phyloP scores from a whole-genome alignment of 1,284 basidiomycete species.

The Termitomyces sp. region DNA sequence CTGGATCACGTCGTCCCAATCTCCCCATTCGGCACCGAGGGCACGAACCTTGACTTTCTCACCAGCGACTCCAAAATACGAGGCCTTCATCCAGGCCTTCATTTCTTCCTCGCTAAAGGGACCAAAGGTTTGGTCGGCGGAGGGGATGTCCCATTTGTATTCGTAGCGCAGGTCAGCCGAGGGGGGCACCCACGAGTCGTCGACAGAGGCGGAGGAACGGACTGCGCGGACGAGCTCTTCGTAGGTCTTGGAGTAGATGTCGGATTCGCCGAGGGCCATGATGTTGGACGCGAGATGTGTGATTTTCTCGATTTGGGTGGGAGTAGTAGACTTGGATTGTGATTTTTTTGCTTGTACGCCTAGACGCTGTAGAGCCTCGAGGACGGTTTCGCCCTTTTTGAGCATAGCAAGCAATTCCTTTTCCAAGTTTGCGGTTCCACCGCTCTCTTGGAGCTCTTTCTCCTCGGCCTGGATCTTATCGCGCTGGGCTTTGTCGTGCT shows the following conservation, averaged over 20 bases:
- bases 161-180: constrained; percentile 74
- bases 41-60: constrained; percentile 69
- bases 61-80: constrained; percentile 69
- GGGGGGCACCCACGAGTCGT: constrained; percentile 66
- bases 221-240: constrained; percentile 76
- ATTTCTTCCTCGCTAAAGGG: constrained; percentile 76
- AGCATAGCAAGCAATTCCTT: constrained; percentile 67
- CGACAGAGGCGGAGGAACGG: constrained; percentile 64
- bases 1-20: constrained; percentile 59
- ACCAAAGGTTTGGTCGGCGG: constrained; percentile 58
- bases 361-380: constrained; percentile 85
- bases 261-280: constrained; percentile 77
- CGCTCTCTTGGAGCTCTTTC: constrained; percentile 54
- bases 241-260: constrained; percentile 80
- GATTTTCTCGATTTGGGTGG: constrained; percentile 66
- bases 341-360: constrained; percentile 70
- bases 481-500: constrained; percentile 63
- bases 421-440: constrained; percentile 67
- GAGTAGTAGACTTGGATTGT: constrained; percentile 2
- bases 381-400: constrained; percentile 86
- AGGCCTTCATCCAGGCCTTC: constrained; percentile 67
- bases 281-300: constrained; percentile 80
- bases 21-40: constrained; percentile 62
- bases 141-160: constrained; percentile 69
- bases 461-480: constrained; percentile 74